These are phyloP conservation scores for Pachysandra terminalis DNA, from an alignment of 164 flowering plant species.

Conservation along the genomic window DNA sequence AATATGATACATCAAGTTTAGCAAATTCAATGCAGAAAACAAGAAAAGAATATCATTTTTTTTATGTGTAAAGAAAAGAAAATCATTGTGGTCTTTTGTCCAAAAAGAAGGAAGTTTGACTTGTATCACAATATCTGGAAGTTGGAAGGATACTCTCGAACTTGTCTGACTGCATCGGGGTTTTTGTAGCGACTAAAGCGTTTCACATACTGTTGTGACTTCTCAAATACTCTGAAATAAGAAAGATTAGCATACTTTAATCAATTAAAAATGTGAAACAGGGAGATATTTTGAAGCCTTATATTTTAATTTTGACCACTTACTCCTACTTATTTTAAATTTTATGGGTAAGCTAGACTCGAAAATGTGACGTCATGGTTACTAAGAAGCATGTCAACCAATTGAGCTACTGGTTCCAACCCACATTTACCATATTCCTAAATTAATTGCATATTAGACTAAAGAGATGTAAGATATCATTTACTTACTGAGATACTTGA, in stretches of 20 bases:
- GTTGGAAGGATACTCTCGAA: conserved; percentile 85
- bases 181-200: conserved; percentile 98
- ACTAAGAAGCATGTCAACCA: background rate
- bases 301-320: background rate
- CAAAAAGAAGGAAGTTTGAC: background rate
- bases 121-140: background rate
- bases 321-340: background rate
- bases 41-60: too few species aligned
- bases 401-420: background rate
- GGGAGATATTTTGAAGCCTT: background rate
- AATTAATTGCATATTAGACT: background rate
- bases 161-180: conserved; percentile 96
- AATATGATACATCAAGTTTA: too few species aligned
- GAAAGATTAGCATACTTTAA: background rate
- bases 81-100: background rate
- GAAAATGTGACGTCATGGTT: background rate
- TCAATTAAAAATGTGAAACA: background rate
- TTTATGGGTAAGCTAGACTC: background rate
- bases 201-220: conserved; percentile 96
- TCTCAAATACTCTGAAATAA: conserved; percentile 79
- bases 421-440: background rate
- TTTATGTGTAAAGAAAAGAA: too few species aligned
- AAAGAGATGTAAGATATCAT: background rate
- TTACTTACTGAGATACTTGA: conserved; percentile 92
- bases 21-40: too few species aligned